A percentile compares a stretch with the other conserved stretches of the same genome.
Evolutionary conservation across 2,329 filamentous ascomycete genomes (phyloP).

Genomic region (Botrytis deweyae): DNA sequence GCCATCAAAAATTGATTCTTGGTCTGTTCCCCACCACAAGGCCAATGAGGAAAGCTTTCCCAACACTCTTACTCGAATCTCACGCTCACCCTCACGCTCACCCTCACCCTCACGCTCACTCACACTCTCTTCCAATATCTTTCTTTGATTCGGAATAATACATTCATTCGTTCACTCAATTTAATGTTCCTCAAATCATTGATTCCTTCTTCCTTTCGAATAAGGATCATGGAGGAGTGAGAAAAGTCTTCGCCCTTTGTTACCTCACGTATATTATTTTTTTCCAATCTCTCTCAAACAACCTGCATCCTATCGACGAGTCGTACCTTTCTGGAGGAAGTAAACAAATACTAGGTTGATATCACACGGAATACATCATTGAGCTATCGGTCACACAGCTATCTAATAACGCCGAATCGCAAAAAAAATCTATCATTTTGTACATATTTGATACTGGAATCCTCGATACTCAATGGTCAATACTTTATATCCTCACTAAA

Average conservation of each 20-base stretch:
- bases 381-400: neutral
- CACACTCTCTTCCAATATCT: neutral
- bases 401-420: neutral
- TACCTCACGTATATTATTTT: neutral
- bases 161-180: neutral
- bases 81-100: neutral
- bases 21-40: neutral
- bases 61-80: neutral
- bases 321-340: neutral
- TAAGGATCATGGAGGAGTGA: neutral
- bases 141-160: neutral
- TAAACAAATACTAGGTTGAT: neutral
- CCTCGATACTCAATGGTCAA: neutral
- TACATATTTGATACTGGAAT: neutral
- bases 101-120: neutral
- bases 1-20: neutral
- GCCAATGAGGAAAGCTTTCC: neutral
- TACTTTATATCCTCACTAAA: neutral
- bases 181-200: neutral
- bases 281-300: neutral
- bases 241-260: neutral
- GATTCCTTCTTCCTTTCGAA: neutral
- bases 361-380: neutral
- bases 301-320: neutral
- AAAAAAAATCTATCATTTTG: neutral